Evolutionary conservation across 1,284 basidiomycete genomes (phyloP), one percentile per base, ranked within the genome.

Genomic region (Stereum hirsutum): DNA sequence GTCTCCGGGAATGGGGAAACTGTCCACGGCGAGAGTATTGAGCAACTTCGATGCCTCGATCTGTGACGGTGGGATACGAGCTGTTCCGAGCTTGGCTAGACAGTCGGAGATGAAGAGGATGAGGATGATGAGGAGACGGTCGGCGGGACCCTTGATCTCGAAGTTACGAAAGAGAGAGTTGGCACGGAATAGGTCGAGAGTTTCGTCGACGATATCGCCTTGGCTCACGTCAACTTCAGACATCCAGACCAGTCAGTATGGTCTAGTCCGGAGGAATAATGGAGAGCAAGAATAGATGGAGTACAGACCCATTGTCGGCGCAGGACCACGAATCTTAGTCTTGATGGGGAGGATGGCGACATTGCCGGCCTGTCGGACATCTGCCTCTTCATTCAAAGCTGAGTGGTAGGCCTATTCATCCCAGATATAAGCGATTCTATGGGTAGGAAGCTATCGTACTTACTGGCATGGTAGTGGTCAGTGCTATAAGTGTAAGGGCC

Each of bases 101-200:
- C 96, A 99, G 69, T 99, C 96, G 36, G 93, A 97, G 59, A 97
- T 86, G 69, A 89, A 99, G 59, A 99, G 87, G 63, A 98, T 98
- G 54, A 99, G 81, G 63, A 99, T 84, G 70, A 99, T 99, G 57
- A 99, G 76, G 28, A 90, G 80, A 43, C 96, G 83, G 70, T 99
- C 96, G 38, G 94, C 95, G 42, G 90, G 86, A 21, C 96, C 91
- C 66, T 98, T 97, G 79, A 99, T 99, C 72, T 99, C 96, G 60
- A 99, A 99, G 72, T 99, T 99, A 58, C 96, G 87, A 69, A 99
- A 99, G 49, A 99, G 84, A 37, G 93, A 96, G 69, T 99, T 99
- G 59, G 96, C 94, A 41, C 96, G 87, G 70, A 99, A 99, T 46
- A 99, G 81, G 67, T 97, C 91, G 43, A 99, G 73, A 3, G 92